A percentile compares a stretch with the other conserved stretches of the same genome.
Conservation (phyloP, 805 yeast species). For the Dipodascopsis uninucleata region DNA sequence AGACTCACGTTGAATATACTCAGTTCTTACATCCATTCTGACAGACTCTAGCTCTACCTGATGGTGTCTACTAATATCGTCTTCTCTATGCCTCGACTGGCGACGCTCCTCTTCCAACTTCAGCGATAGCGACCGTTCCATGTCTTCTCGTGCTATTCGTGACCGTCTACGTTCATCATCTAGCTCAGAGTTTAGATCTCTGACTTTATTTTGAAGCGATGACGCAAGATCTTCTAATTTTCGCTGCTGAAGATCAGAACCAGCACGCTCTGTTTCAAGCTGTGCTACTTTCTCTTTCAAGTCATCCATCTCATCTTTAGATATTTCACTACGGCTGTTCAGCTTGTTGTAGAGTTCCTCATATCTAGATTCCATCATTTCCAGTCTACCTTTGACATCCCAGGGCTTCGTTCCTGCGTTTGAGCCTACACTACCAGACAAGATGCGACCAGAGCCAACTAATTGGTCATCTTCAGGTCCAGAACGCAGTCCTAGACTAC, state of each 20-base stretch:
- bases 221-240: slow-evolving; percentile 36
- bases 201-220: slow-evolving; percentile 34
- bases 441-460: slow-evolving; percentile 9
- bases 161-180: slow-evolving; percentile 36
- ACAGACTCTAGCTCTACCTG: slow-evolving; percentile 3
- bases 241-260: slow-evolving; percentile 39
- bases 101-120: slow-evolving; percentile 35
- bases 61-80: slow-evolving; percentile 22
- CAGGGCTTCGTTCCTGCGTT: slow-evolving; percentile 8
- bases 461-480: too few species aligned
- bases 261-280: slow-evolving; percentile 41
- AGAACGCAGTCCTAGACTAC: too few species aligned
- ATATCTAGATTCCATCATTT: slow-evolving; percentile 17
- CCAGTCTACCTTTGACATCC: slow-evolving; percentile 23
- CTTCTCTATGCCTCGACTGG: slow-evolving; percentile 35
- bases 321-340: background rate
- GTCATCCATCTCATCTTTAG: slow-evolving; percentile 6
- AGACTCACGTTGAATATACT: slow-evolving; percentile 3
- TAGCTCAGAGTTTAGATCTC: slow-evolving; percentile 30
- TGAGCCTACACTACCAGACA: slow-evolving; percentile 11
- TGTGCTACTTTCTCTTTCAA: slow-evolving; percentile 21
- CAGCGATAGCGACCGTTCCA: slow-evolving; percentile 38
- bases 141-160: slow-evolving; percentile 40
- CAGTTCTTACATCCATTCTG: background rate
- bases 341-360: slow-evolving; percentile 3